These are phyloP conservation scores for Eucalyptus victrix DNA, from an alignment of 345 rosid genomes.

Conservation along the genomic window DNA sequence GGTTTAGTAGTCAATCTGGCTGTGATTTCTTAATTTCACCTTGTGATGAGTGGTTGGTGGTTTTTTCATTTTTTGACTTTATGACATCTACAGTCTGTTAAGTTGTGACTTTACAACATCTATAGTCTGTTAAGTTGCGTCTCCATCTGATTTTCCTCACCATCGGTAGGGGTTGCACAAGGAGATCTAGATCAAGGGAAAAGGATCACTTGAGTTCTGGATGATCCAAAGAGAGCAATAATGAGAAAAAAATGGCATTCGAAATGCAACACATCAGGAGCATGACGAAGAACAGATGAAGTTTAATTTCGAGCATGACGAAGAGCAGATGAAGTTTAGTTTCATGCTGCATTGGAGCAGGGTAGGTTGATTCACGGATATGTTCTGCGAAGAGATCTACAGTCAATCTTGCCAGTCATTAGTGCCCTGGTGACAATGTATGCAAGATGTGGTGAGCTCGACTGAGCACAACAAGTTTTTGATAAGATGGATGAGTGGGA, in stretches of 20 bases:
- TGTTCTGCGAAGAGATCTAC: too few relatives aligned
- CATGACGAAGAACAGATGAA: background rate
- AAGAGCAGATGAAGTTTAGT: too few relatives aligned
- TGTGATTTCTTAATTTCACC: background rate
- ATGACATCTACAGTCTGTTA: background rate
- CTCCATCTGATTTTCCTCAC: background rate
- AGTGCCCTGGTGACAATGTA: too few relatives aligned
- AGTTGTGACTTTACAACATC: background rate
- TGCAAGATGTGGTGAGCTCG: too few relatives aligned
- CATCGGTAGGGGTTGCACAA: constrained; percentile 21
- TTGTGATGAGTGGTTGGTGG: background rate
- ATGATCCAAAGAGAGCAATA: background rate
- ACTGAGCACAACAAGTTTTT: too few relatives aligned
- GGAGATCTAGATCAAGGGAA: constrained; percentile 41
- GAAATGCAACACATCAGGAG: background rate
- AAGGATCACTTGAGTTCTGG: background rate
- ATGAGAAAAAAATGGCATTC: background rate
- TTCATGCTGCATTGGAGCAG: too few relatives aligned
- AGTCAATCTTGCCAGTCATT: too few relatives aligned
- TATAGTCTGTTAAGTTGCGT: background rate
- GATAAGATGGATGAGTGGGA: too few relatives aligned
- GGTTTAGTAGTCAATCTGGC: background rate
- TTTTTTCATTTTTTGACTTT: background rate
- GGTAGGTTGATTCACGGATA: too few relatives aligned
- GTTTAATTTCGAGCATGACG: background rate